Evolutionary conservation across 345 rosid species (phyloP), one percentile per base, ranked within the genome.

Genomic region (Linum tenue): DNA sequence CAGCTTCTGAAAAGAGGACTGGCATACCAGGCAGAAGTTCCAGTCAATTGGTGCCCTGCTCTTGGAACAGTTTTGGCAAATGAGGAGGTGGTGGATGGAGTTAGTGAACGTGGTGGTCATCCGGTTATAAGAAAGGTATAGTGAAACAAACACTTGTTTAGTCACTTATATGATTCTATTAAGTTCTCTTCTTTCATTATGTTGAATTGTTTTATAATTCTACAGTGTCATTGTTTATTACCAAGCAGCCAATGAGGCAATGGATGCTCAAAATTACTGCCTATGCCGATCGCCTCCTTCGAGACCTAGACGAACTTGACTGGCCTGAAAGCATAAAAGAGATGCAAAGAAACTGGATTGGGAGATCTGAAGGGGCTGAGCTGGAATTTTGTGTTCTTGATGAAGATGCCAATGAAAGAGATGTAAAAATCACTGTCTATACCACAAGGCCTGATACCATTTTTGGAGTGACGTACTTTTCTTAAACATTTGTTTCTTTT

Each of bases 11-110:
- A 86, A 87, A 83, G 94, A 80, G 98, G 98, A 77, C 82, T 92
- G 75, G 98, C 97, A 62, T 92, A 89, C 81, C 98, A 92, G 98
- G 97, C 98, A 74, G 98, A 89, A 82, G 98, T 89, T 62, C 96
- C 97, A 1, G 97, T 92, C 64, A 92, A 89, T 67, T 92, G 98
- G 98, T 92, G 98, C 66, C 98, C 98, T 59, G 98, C 94, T 69
- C 98, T 92, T 78, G 96, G 98, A 39, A 92, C 98, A 15, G 98
- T 92, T 69, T 79, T 92, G 83, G 98, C 98, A 56, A 92, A 92
- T 83, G 98, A 92, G 77, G 98, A 89, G 79, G 98, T 92, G 66
- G 81, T 89, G 64, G 97, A 92, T 79, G 98, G 98, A 67, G 88
- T 89, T 58, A 92, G 98, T 1, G 98, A 92, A 81, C 97, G 98